These are phyloP conservation scores for Schwanniomyces vanrijiae DNA, from an alignment of 805 yeast genomes.

Conservation along the genomic window DNA sequence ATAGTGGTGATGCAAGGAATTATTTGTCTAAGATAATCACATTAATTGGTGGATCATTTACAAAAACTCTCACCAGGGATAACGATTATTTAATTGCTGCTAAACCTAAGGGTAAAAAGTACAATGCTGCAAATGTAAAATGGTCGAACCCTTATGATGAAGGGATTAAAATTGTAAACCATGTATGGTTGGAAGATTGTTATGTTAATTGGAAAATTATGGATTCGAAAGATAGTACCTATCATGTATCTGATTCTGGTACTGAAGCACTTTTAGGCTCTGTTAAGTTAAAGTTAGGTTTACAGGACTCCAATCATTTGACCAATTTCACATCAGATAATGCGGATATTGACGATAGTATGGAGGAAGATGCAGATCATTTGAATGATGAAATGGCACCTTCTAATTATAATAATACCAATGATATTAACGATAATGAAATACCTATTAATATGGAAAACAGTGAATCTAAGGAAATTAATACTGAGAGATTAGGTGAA, in stretches of 20 bases:
- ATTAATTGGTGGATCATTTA: constrained; percentile 74
- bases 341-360: constrained; percentile 27
- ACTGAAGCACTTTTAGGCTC: constrained; percentile 53
- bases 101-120: constrained; percentile 68
- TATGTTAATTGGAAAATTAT: constrained; percentile 58
- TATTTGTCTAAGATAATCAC: constrained; percentile 65
- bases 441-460: not conserved
- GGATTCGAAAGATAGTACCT: constrained; percentile 49
- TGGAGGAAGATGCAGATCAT: constrained; percentile 21
- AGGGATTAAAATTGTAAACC: constrained; percentile 62
- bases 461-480: not conserved
- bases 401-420: not conserved
- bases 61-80: constrained; percentile 59
- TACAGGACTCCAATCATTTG: constrained; percentile 37
- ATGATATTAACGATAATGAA: not conserved
- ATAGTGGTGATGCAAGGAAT: constrained; percentile 78
- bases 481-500: too few species aligned
- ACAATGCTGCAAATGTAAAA: constrained; percentile 58
- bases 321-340: constrained; percentile 12
- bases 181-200: constrained; percentile 86
- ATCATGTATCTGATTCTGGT: constrained; percentile 42
- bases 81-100: constrained; percentile 78
- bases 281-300: constrained; percentile 43
- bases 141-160: constrained; percentile 46
- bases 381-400: not conserved